Conservation (phyloP, 192 early-diverging fungal genomes). For the Dissophora globulifera region DNA sequence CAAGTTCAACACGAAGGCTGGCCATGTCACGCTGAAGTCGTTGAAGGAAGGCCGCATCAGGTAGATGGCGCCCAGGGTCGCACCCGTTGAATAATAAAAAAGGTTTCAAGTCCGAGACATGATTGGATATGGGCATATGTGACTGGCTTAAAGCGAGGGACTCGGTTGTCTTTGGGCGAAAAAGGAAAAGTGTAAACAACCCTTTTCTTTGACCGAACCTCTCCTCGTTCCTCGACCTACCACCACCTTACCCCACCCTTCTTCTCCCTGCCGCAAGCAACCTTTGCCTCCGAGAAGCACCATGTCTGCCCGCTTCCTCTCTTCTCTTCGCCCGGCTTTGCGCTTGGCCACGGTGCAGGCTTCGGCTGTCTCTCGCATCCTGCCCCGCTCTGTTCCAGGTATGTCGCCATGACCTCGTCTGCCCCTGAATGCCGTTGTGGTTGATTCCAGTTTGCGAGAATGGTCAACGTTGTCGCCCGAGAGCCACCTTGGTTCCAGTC, state of each 20-base stretch:
- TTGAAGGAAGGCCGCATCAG: constrained; percentile 56
- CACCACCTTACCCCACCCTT: neutral
- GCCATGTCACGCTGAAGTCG: constrained; percentile 58
- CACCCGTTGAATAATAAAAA: no score
- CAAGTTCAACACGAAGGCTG: constrained; percentile 61
- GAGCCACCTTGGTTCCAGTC: no score
- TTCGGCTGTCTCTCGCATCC: constrained; percentile 4
- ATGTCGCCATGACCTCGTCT: neutral
- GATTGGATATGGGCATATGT: no score
- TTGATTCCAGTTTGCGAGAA: neutral
- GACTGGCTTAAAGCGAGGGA: no score
- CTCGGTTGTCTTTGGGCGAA: neutral
- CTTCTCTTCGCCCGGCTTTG: constrained; percentile 32
- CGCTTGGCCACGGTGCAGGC: constrained; percentile 8
- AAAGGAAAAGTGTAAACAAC: neutral
- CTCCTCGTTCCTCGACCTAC: neutral
- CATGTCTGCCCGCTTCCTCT: constrained; percentile 30
- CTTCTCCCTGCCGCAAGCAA: neutral
- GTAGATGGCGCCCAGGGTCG: constrained; percentile 22
- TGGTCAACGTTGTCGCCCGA: no score
- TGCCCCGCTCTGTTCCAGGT: constrained; percentile 21
- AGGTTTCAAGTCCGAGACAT: no score
- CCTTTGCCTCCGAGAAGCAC: neutral
- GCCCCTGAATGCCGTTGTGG: constrained; percentile 1
- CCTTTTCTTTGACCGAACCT: neutral